These are phyloP conservation scores for Fusarium napiforme DNA, from an alignment of 2,329 filamentous ascomycete species.

Conservation along the genomic window DNA sequence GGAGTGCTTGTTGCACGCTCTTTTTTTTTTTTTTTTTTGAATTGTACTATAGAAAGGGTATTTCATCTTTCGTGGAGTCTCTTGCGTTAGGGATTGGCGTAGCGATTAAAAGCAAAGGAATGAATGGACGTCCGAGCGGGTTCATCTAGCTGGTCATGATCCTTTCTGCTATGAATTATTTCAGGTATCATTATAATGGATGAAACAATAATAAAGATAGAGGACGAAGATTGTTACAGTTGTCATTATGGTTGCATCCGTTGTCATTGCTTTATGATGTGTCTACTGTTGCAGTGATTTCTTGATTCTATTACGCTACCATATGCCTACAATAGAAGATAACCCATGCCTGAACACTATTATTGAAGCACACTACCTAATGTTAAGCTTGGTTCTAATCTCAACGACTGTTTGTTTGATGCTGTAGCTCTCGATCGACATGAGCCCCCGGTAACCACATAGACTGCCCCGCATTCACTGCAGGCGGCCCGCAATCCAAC, in stretches of 20 bases:
- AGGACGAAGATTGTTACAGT: slow-evolving; percentile 2
- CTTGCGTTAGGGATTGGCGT: slow-evolving; percentile 23
- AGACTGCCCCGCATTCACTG: slow-evolving; percentile 30
- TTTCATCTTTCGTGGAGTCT: slow-evolving; percentile 18
- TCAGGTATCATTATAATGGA: slow-evolving; percentile 18
- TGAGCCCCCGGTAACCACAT: slow-evolving; percentile 23
- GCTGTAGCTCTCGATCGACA: slow-evolving; percentile 4
- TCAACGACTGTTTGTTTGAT: background rate
- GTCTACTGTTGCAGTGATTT: background rate
- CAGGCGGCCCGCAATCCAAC: slow-evolving; percentile 23
- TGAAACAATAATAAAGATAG: background rate
- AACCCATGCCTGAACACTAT: background rate
- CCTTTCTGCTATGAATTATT: background rate
- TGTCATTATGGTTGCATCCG: background rate
- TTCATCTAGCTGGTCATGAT: slow-evolving; percentile 1
- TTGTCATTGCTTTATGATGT: background rate
- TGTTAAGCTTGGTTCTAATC: background rate
- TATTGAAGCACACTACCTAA: background rate
- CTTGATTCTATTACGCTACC: background rate
- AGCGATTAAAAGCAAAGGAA: slow-evolving; percentile 27
- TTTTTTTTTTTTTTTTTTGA: background rate
- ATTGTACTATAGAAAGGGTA: slow-evolving; percentile 38
- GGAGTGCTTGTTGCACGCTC: slow-evolving; percentile 10
- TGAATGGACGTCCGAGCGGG: slow-evolving; percentile 15
- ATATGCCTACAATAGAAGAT: too few species aligned